Evolutionary conservation across 352 stramenopile species (phyloP), one percentile per base, ranked within the genome.

Genomic region (Phytophthora fragariaefolia): DNA sequence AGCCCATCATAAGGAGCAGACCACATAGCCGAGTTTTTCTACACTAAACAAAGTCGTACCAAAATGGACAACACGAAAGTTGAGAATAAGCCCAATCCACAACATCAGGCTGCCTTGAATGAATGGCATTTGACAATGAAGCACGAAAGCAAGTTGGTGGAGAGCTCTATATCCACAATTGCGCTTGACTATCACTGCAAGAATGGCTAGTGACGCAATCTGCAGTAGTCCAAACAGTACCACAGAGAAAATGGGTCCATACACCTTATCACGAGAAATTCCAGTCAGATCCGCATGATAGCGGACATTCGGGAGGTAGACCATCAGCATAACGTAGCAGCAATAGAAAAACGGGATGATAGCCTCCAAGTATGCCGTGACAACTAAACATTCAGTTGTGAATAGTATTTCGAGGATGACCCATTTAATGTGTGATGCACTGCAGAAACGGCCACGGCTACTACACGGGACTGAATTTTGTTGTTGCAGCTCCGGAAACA

Each of bases 341-440:
- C 13, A 52, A 38, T 75, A 77, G 24, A 77, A 56, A 2, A 70
- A 23, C 0, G 73, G 64, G 51, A 80, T 66, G 38, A 80, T 43
- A 17, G 62, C 56, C 34, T 77, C 68, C 32, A 67, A 47, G 40
- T 75, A 80, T 52, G 76, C 69, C 9, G 68, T 38, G 2, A 75
- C 54, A 4, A 68, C 43, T 20, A 71, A 26, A 49, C 68, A 80
- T 47, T 80, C 68, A 15, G 43, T 54, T 26, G 63, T 58, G 43
- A 66, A 78, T 2, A 61, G 18, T 2, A 60, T 32, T 22, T 70
- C 42, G 7, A 43, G 15, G 3, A 43, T 20, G 13, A 9, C 36
- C 13, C 13, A 17, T 22, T 22, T 20, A 43, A 3, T 17, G 12
- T 8, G 12, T 42, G 9, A 5, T 22, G 36, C 18, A 20, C 10